A percentile compares a stretch with the other conserved stretches of the same genome.
phyloP scores from a whole-genome alignment of 441 rosid genomes.

The Populus hybrid region DNA sequence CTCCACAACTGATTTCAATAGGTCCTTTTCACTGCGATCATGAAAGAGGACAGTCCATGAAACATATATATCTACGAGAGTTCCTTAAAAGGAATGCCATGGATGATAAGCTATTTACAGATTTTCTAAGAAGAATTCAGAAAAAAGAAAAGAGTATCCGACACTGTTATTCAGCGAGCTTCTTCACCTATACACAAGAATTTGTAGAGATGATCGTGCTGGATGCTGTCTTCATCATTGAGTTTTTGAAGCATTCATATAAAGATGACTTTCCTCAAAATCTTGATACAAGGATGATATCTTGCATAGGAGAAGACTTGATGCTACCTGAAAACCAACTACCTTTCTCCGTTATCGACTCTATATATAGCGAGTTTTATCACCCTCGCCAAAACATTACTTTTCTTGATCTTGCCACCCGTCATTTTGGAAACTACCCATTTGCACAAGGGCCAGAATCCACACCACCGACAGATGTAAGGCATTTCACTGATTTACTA shows the following conservation, averaged over 20 bases:
- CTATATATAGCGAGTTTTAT: not conserved
- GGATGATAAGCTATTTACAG: not conserved
- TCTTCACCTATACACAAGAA: too few species aligned
- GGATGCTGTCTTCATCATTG: not conserved
- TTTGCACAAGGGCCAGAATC: not conserved
- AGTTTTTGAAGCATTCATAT: not conserved
- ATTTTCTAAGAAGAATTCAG: not conserved
- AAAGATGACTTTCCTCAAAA: not conserved
- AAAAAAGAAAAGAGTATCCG: not conserved
- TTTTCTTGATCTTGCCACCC: not conserved
- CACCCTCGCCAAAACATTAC: not conserved
- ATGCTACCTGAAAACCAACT: not conserved
- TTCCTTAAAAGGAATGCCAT: not conserved
- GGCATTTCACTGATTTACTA: not conserved
- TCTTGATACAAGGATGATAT: not conserved
- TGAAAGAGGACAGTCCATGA: too few species aligned
- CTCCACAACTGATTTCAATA: not conserved
- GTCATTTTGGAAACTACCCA: not conserved
- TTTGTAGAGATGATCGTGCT: not conserved
- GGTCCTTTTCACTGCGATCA: not conserved
- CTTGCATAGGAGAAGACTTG: not conserved
- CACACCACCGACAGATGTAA: not conserved
- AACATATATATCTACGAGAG: not conserved
- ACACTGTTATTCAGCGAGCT: not conserved
- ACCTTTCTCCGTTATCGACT: not conserved